Base-by-base conservation (phyloP, 805 yeast genomes). In the Ascoidea rubescens region DNA sequence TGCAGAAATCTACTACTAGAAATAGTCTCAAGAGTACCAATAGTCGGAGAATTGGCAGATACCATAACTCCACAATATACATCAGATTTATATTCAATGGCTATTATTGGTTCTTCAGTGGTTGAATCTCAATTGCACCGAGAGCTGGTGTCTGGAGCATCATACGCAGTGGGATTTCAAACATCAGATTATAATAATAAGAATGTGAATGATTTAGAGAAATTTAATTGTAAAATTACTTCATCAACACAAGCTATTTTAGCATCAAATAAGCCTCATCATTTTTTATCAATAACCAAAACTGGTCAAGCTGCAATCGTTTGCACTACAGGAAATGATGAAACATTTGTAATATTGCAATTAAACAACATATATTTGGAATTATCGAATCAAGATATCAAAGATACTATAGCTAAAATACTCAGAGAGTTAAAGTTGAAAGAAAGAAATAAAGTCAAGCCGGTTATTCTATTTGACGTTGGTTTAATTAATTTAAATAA, bases 11-110 rank as follows among this genome's bases (percentile, higher is more conserved):
- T 72, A 47, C 57, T 73, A 28, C 60, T 66, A 47, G 71, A 70
- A 52, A 58, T 75, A 49, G 72, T 75, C 4, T 67, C 65, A 48
- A 62, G 65, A 46, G 66, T 73, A 54, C 78, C 80, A 1, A 57
- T 77, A 17, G 73, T 71, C 2, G 74, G 74, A 10, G 72, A 70
- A 52, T 60, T 72, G 50, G 64, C 72, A 28, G 79, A 75, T 59
- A 73, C 77, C 2, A 65, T 77, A 44, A 68, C 78, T 2, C 79
- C 79, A 0, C 79, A 75, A 53, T 76, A 71, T 60, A 67, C 72
- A 48, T 64, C 75, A 1, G 82, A 77, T 58, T 61, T 74, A 53
- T 72, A 67, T 58, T 65, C 75, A 54, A 56, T 74, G 31, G 76
- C 76, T 0, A 57, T 73, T 33, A 67, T 76, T 5, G 69, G 71